A percentile compares a stretch with the other conserved stretches of the same genome.
phyloP scores from a whole-genome alignment of 768 basidiomycete genomes.

The Tylopilus sp. region DNA sequence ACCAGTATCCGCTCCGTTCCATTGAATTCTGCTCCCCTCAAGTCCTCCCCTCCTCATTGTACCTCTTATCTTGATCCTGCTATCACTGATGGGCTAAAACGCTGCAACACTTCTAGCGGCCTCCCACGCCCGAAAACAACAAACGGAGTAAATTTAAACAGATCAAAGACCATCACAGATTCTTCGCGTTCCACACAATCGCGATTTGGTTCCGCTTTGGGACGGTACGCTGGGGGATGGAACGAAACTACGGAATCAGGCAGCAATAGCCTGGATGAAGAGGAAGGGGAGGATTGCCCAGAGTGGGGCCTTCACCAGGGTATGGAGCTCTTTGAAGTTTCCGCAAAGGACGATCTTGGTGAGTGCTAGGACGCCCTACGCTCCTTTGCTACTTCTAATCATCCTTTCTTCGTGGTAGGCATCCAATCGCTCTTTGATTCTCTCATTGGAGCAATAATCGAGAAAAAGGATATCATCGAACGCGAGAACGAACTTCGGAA shows the following conservation, averaged over 20 bases:
- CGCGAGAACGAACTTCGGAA: constrained; percentile 75
- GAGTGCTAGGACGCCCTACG: neutral
- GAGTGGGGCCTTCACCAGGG: constrained; percentile 80
- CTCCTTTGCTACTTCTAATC: constrained; percentile 13
- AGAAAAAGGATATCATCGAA: constrained; percentile 75
- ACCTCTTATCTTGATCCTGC: constrained; percentile 65
- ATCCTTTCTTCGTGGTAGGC: constrained; percentile 43
- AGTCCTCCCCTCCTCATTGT: constrained; percentile 51
- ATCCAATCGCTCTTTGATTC: constrained; percentile 77
- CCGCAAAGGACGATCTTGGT: constrained; percentile 87
- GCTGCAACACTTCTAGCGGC: constrained; percentile 48
- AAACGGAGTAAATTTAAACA: constrained; percentile 31
- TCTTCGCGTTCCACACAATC: constrained; percentile 46
- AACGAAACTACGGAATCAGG: constrained; percentile 56
- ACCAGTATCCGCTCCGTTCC: constrained; percentile 64
- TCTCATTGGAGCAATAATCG: constrained; percentile 77
- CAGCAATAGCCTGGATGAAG: constrained; percentile 65
- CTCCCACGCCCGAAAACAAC: constrained; percentile 51
- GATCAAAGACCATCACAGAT: constrained; percentile 32
- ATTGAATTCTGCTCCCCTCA: constrained; percentile 40
- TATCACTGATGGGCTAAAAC: constrained; percentile 48
- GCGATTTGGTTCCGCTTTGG: constrained; percentile 56
- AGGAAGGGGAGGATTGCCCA: constrained; percentile 49
- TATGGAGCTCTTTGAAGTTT: constrained; percentile 89
- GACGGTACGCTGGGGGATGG: constrained; percentile 49